phyloP scores from a whole-genome alignment of 306 rosid species.

The Castanospermum australe region DNA sequence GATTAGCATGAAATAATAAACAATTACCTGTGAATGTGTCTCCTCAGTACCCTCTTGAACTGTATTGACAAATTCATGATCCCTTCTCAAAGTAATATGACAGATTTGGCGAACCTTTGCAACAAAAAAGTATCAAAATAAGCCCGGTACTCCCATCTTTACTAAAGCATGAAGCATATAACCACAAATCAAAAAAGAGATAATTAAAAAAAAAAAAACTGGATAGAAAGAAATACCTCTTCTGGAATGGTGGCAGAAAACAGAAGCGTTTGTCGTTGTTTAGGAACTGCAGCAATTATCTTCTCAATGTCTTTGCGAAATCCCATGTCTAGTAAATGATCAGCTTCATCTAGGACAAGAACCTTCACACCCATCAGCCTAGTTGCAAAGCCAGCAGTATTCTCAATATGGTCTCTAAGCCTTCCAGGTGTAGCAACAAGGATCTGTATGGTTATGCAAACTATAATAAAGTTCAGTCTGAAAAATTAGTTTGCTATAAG shows the following conservation, averaged over 20 bases:
- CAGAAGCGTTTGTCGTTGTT: slow-evolving; percentile 85
- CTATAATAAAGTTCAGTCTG: neutral
- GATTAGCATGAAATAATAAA: neutral
- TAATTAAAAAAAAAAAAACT: neutral
- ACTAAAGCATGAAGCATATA: neutral
- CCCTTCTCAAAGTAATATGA: slow-evolving; percentile 87
- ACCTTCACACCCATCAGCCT: slow-evolving; percentile 93
- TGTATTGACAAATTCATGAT: slow-evolving; percentile 83
- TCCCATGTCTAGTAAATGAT: slow-evolving; percentile 97
- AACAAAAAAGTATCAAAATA: slow-evolving; percentile 21
- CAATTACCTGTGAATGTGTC: slow-evolving; percentile 82
- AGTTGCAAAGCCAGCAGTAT: slow-evolving; percentile 91
- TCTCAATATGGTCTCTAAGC: slow-evolving; percentile 91
- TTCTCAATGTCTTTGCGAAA: slow-evolving; percentile 91
- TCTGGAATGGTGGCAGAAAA: slow-evolving; percentile 97
- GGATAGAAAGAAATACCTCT: slow-evolving; percentile 56
- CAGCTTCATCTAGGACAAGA: slow-evolving; percentile 97
- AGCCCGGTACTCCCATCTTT: neutral
- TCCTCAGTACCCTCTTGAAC: slow-evolving; percentile 86
- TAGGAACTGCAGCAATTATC: slow-evolving; percentile 84
- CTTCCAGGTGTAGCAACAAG: slow-evolving; percentile 99
- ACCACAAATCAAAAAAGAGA: neutral
- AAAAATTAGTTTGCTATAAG: neutral
- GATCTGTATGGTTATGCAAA: slow-evolving; percentile 57
- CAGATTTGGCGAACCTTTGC: slow-evolving; percentile 92